These are phyloP conservation scores for Chaetomiaceae sp. DNA, from an alignment of 2,329 filamentous ascomycete genomes.

Conservation along the genomic window DNA sequence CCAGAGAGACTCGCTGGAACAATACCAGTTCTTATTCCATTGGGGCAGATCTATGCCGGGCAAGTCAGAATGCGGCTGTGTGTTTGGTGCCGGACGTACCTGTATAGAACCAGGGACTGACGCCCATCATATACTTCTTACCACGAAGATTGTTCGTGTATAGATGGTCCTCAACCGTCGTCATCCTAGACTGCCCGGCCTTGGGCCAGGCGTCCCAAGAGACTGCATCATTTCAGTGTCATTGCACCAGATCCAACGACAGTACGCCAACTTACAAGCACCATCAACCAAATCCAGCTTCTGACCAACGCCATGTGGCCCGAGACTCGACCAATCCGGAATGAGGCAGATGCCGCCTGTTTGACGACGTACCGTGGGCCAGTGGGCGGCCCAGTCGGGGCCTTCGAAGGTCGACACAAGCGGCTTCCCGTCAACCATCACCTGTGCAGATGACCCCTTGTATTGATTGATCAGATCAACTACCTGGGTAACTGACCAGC, in stretches of 20 bases:
- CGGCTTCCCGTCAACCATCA: constrained; percentile 38
- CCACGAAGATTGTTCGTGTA: constrained; percentile 37
- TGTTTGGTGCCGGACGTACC: constrained; percentile 31
- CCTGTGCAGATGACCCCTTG: constrained; percentile 37
- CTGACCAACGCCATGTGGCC: constrained; percentile 30
- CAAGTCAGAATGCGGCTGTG: no score
- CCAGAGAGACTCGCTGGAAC: constrained; percentile 51
- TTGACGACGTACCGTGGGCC: constrained; percentile 36
- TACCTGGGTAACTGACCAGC: constrained; percentile 25
- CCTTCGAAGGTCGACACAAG: constrained; percentile 53
- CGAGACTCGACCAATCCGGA: constrained; percentile 45
- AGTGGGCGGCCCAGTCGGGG: constrained; percentile 39
- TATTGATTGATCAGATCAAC: constrained; percentile 35
- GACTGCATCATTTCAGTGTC: constrained; percentile 31
- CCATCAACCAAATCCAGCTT: constrained; percentile 27
- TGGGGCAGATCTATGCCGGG: constrained; percentile 25
- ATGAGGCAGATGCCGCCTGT: constrained; percentile 38
- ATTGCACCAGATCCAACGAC: not conserved
- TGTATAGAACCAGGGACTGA: constrained; percentile 40
- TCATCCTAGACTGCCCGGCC: constrained; percentile 36
- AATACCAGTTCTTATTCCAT: constrained; percentile 53
- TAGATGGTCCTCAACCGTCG: constrained; percentile 36
- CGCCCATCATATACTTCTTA: constrained; percentile 49
- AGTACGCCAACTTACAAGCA: constrained; percentile 22
- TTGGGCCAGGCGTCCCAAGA: constrained; percentile 49